Conservation (phyloP, 176 grass and related monocot genomes). For the Otatea glauca region DNA sequence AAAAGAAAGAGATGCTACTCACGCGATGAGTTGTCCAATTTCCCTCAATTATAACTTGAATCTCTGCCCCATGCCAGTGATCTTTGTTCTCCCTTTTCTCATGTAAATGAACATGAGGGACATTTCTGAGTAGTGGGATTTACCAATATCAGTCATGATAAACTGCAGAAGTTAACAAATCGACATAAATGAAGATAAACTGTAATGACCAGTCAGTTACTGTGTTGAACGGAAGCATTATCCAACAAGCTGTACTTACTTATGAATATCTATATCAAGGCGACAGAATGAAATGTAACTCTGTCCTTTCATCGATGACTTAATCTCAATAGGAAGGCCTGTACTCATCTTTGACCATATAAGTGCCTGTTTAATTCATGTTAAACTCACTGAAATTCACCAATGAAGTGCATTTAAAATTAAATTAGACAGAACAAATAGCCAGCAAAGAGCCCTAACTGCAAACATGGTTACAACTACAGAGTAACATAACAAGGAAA, state of each 20-base stretch:
- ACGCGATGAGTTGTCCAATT: constrained; percentile 98
- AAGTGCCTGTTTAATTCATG: constrained; percentile 77
- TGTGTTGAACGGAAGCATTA: constrained; percentile 25
- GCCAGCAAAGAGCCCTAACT: constrained; percentile 16
- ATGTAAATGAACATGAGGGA: constrained; percentile 97
- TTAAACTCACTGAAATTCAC: constrained; percentile 22
- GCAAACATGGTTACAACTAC: constrained; percentile 23
- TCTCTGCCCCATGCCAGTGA: constrained; percentile 90
- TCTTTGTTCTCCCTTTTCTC: constrained; percentile 85
- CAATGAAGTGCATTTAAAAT: neutral
- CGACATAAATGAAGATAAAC: constrained; percentile 28
- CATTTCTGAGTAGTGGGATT: constrained; percentile 69
- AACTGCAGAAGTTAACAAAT: constrained; percentile 24
- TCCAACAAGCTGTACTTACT: constrained; percentile 53
- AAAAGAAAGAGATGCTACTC: constrained; percentile 39
- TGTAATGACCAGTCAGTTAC: constrained; percentile 19
- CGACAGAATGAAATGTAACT: constrained; percentile 82
- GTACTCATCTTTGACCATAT: constrained; percentile 99
- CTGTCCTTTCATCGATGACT: constrained; percentile 82
- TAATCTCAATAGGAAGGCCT: constrained; percentile 95
- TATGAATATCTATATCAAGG: constrained; percentile 96
- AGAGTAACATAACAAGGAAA: neutral
- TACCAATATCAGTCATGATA: constrained; percentile 41
- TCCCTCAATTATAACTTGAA: constrained; percentile 98
- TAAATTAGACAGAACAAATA: constrained; percentile 28